Base-by-base conservation (phyloP, 2,329 filamentous ascomycete species). In the Epichloe brachyelytri region DNA sequence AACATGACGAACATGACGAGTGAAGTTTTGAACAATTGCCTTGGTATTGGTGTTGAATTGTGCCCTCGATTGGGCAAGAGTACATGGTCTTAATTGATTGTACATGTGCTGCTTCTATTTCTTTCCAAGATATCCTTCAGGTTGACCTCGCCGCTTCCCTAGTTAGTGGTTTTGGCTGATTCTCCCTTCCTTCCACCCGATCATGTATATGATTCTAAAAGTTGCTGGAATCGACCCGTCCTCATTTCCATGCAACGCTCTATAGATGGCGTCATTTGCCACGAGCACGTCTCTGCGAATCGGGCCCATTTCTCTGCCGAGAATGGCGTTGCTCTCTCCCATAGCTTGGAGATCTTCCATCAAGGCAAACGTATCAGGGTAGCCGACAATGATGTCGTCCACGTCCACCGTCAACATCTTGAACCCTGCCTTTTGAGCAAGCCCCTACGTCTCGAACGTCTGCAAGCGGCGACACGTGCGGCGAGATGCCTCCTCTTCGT, bases 171-270 rank as follows among this genome's bases (percentile, higher is more conserved):
- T 91, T 75, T 2, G 83, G 75, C 69, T 97, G 90, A 49, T 83
- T 79, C 33, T 78, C 77, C 86, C 84, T 58, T 90, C 86, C 64
- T 91, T 94, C 93, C 93, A 98, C 0, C 93, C 93, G 68, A 98
- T 98, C 90, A 97, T 96, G 67, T 93, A 95, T 55, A 98, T 96
- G 59, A 95, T 77, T 58, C 93, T 79, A 64, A 96, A 98, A 0
- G 93, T 98, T 1, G 93, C 93, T 1, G 93, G 93, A 55, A 93
- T 75, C 1, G 72, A 79, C 19, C 79, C 85, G 60, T 87, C 85
- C 43, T 82, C 77, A 60, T 94, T 89, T 17, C 87, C 90, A 66
- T 98, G 89, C 51, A 98, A 70, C 63, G 85, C 83, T 46, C 81
- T 78, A 65, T 98, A 98, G 52, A 98, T 95, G 40, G 82, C 86